Percentiles rank a stretch among this genome's conserved stretches.
phyloP scores from a whole-genome alignment of 2,329 filamentous ascomycete genomes.

The Xylariales sp. region DNA sequence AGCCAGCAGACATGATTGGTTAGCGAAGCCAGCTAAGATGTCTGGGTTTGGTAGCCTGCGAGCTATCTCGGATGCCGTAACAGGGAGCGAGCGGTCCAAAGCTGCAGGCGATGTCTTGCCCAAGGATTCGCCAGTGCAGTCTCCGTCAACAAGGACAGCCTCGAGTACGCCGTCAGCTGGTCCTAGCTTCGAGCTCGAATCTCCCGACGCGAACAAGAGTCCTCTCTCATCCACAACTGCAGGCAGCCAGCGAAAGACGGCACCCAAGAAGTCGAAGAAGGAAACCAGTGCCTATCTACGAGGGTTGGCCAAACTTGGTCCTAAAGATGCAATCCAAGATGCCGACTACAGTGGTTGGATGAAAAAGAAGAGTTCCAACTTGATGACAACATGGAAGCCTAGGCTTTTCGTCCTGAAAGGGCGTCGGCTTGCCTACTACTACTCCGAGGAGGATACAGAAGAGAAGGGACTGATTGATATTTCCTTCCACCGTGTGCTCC shows the following conservation, averaged over 20 bases:
- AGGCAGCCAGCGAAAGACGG: slow-evolving; percentile 35
- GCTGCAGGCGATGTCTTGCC: slow-evolving; percentile 46
- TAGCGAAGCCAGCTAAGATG: slow-evolving; percentile 48
- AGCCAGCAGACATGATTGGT: slow-evolving; percentile 43
- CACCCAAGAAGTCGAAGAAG: slow-evolving; percentile 74
- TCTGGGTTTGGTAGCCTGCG: slow-evolving; percentile 64
- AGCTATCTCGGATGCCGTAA: slow-evolving; percentile 76
- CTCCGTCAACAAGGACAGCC: slow-evolving; percentile 65
- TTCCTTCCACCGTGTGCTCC: slow-evolving; percentile 92
- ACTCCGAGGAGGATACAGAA: slow-evolving; percentile 85
- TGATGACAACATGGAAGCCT: slow-evolving; percentile 98
- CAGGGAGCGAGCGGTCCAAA: slow-evolving; percentile 49
- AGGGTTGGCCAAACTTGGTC: slow-evolving; percentile 75
- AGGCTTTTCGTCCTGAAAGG: slow-evolving; percentile 93
- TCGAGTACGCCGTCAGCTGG: slow-evolving; percentile 65
- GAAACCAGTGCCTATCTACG: slow-evolving; percentile 91
- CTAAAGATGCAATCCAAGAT: slow-evolving; percentile 75
- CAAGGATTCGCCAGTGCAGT: slow-evolving; percentile 52
- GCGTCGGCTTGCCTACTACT: slow-evolving; percentile 90
- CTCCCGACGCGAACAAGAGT: slow-evolving; percentile 59
- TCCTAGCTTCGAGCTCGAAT: slow-evolving; percentile 75
- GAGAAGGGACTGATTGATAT: slow-evolving; percentile 98
- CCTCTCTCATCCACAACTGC: slow-evolving; percentile 44
- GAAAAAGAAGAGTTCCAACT: slow-evolving; percentile 95
- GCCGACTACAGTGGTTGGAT: slow-evolving; percentile 98